A percentile compares a stretch with the other conserved stretches of the same genome.
phyloP scores from a whole-genome alignment of 1,284 basidiomycete genomes.

The Tremellales sp. region DNA sequence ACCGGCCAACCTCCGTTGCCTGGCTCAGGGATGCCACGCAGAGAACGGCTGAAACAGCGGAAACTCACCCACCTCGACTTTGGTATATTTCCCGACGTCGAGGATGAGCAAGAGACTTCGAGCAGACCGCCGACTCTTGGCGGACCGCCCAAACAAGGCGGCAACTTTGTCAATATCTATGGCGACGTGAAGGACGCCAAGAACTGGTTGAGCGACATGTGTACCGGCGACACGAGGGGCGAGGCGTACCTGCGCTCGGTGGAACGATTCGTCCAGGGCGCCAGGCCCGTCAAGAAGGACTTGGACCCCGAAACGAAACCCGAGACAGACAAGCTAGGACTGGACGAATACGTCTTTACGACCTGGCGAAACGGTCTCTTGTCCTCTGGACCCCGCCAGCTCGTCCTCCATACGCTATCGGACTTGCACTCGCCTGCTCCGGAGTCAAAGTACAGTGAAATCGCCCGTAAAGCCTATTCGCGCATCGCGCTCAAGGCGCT shows the following conservation, averaged over 20 bases:
- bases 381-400: slow-evolving; percentile 3
- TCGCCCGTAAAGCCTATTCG: slow-evolving; percentile 16
- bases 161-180: slow-evolving; percentile 33
- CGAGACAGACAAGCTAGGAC: slow-evolving; percentile 1
- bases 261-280: slow-evolving; percentile 38
- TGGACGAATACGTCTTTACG: slow-evolving; percentile 29
- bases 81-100: slow-evolving; percentile 34
- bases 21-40: slow-evolving; percentile 13
- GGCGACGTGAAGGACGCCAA: slow-evolving; percentile 15
- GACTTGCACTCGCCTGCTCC: slow-evolving; percentile 4
- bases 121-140: neutral
- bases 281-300: slow-evolving; percentile 11
- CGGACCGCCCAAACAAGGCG: neutral
- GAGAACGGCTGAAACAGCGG: slow-evolving; percentile 20
- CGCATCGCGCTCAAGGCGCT: slow-evolving; percentile 27
- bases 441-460: neutral
- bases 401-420: slow-evolving; percentile 10
- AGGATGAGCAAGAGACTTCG: slow-evolving; percentile 19
- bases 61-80: slow-evolving; percentile 25
- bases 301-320: slow-evolving; percentile 6
- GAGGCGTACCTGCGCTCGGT: slow-evolving; percentile 44
- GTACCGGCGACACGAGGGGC: slow-evolving; percentile 30
- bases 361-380: slow-evolving; percentile 31
- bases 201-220: slow-evolving; percentile 31
- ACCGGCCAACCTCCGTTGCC: slow-evolving; percentile 33